A percentile compares a stretch with the other conserved stretches of the same genome.
Evolutionary conservation across 306 rosid genomes (phyloP).

Genomic region (Pyrus betulifolia): DNA sequence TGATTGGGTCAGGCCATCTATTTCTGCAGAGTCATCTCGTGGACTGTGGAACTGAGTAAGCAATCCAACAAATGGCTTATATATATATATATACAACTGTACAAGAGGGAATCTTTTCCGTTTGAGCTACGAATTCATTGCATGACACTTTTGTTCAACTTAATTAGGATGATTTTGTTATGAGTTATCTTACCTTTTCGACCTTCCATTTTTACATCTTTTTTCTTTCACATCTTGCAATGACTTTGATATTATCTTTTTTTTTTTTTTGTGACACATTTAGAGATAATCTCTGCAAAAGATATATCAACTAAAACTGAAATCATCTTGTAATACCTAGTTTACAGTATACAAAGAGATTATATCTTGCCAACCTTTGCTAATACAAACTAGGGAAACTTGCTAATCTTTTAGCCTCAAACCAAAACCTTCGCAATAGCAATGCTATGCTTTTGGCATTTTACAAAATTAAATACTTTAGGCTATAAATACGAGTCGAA

Average conservation of each 20-base stretch:
- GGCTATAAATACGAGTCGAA: not conserved
- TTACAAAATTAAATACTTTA: not conserved
- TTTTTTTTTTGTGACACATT: too few species aligned
- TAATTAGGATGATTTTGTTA: not conserved
- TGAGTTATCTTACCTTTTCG: too few species aligned
- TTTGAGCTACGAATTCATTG: not conserved
- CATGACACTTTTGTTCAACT: not conserved
- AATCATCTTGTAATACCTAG: too few species aligned
- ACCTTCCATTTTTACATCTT: too few species aligned
- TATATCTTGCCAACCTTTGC: not conserved
- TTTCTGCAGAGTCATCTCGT: not conserved
- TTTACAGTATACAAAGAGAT: too few species aligned
- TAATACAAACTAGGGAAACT: not conserved
- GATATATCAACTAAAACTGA: too few species aligned
- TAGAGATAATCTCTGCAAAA: too few species aligned
- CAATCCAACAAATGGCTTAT: not conserved
- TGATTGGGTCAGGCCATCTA: not conserved
- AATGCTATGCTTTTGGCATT: not conserved
- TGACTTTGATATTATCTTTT: too few species aligned
- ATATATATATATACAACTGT: too few species aligned
- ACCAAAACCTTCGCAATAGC: not conserved
- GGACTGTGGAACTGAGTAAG: not conserved
- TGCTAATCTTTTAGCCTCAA: not conserved
- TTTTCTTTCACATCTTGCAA: too few species aligned
- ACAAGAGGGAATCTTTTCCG: not conserved